Evolutionary conservation across 805 yeast genomes (phyloP), one percentile per base, ranked within the genome.

Genomic region (Sungouiella thailandica): DNA sequence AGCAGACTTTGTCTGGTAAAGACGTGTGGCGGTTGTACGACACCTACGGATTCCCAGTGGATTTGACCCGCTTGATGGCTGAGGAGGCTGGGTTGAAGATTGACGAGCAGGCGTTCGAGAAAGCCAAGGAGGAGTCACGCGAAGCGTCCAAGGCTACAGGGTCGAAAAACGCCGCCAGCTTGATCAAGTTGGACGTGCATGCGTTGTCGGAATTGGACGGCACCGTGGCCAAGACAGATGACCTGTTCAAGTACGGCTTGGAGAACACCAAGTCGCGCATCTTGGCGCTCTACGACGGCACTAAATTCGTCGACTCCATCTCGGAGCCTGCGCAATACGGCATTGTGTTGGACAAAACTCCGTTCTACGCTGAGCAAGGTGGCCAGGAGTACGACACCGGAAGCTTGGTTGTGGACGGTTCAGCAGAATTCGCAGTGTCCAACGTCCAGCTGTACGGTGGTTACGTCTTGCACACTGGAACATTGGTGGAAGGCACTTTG

Each of bases 21-120:
- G 97, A 90, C 58, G 98, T 93, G 25, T 93, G 99, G 99, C 79
- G 99, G 66, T 72, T 93, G 50, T 93, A 93, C 53, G 99, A 93
- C 53, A 93, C 99, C 9, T 93, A 90, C 56, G 99, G 99, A 39
- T 93, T 93, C 83, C 99, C 99, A 24, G 97, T 88, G 37, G 99
- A 93, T 65, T 76, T 93, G 57, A 93, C 99, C 19, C 80, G 96
- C 58, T 75, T 93, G 57, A 93, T 93, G 99, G 98, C 98, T 29
- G 97, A 90, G 63, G 99, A 93, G 65, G 86, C 93, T 39, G 95
- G 95, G 13, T 75, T 93, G 50, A 81, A 79, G 52, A 90, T 93
- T 44, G 97, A 93, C 59, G 95, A 88, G 58, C 80, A 70, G 32
- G 97, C 86, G 23, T 93, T 93, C 55, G 97, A 89, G 62, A 76